These are phyloP conservation scores for Arthrobotrys entomopaga DNA, from an alignment of 2,329 filamentous ascomycete species.

Conservation along the genomic window DNA sequence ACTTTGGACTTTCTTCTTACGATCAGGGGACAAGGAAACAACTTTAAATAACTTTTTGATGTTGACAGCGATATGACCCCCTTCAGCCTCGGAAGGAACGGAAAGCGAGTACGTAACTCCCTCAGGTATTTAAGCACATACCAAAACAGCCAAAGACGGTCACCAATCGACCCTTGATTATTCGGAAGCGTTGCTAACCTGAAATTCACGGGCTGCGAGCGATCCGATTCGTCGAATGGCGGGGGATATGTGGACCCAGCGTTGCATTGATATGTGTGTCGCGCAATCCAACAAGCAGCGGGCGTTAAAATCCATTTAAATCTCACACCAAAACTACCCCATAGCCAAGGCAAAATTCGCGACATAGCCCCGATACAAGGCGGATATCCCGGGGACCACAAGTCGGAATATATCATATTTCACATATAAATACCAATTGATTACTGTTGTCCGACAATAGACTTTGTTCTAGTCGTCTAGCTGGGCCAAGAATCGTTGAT, in stretches of 20 bases:
- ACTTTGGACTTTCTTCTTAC: conserved; percentile 15
- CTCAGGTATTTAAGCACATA: conserved; percentile 22
- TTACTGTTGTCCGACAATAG: no score
- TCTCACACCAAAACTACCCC: conserved; percentile 23
- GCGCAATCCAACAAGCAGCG: conserved; percentile 3
- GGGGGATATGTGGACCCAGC: not conserved
- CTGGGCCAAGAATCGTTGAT: no score
- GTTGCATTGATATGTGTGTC: not conserved
- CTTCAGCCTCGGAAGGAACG: conserved; percentile 27
- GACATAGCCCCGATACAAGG: conserved; percentile 22
- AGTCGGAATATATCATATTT: no score
- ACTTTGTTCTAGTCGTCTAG: no score
- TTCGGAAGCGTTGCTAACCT: conserved; percentile 24
- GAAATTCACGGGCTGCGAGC: conserved; percentile 7
- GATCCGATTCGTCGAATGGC: conserved; percentile 30
- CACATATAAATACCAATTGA: no score
- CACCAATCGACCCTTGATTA: conserved; percentile 23
- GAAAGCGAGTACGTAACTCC: conserved; percentile 30
- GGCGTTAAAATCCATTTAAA: not conserved
- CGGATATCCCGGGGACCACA: not conserved
- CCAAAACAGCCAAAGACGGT: conserved; percentile 12
- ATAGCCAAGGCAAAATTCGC: conserved; percentile 27
- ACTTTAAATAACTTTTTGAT: conserved; percentile 8
- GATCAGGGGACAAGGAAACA: not conserved
- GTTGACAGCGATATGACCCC: conserved; percentile 1